A percentile compares a stretch with the other conserved stretches of the same genome.
Evolutionary conservation across 2,329 filamentous ascomycete genomes (phyloP).

Genomic region (Fusarium proliferatum): DNA sequence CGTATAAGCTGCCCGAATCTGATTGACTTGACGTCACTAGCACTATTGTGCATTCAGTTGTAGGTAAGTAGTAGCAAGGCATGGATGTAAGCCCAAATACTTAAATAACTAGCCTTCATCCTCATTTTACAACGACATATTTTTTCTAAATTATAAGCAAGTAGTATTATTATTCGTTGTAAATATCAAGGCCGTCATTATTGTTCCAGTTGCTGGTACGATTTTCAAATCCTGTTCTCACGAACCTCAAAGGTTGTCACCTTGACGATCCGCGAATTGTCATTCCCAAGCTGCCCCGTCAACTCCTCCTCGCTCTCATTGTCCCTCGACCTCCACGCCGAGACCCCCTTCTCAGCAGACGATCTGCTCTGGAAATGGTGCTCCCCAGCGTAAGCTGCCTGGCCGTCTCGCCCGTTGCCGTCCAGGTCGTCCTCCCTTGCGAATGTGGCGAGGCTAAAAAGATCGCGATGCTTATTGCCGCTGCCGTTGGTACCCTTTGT

Average conservation of each 20-base stretch:
- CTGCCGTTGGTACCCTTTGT: slow-evolving; percentile 17
- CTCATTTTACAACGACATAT: background rate
- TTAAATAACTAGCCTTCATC: slow-evolving; percentile 6
- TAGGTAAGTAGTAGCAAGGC: background rate
- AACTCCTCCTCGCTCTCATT: slow-evolving; percentile 40
- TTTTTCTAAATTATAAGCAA: background rate
- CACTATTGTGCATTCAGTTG: background rate
- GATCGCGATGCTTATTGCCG: slow-evolving; percentile 31
- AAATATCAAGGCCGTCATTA: slow-evolving; percentile 26
- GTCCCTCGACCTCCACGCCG: slow-evolving; percentile 27
- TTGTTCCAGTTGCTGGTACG: background rate
- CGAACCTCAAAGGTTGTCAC: slow-evolving; percentile 33
- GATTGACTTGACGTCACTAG: slow-evolving; percentile 29
- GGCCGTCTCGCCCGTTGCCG: slow-evolving; percentile 32
- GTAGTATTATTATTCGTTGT: slow-evolving; percentile 7
- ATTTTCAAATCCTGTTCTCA: slow-evolving; percentile 34
- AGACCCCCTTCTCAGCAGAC: slow-evolving; percentile 26
- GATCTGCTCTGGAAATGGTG: slow-evolving; percentile 23
- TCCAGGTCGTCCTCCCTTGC: slow-evolving; percentile 39
- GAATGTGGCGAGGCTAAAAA: slow-evolving; percentile 47
- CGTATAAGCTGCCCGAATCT: background rate
- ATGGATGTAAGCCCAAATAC: background rate
- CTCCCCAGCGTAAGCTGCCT: slow-evolving; percentile 34
- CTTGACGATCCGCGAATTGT: slow-evolving; percentile 25
- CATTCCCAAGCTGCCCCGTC: slow-evolving; percentile 17